Evolutionary conservation across 2,329 filamentous ascomycete genomes (phyloP), one percentile per base, ranked within the genome.

Genomic region (Epichloe aotearoae): DNA sequence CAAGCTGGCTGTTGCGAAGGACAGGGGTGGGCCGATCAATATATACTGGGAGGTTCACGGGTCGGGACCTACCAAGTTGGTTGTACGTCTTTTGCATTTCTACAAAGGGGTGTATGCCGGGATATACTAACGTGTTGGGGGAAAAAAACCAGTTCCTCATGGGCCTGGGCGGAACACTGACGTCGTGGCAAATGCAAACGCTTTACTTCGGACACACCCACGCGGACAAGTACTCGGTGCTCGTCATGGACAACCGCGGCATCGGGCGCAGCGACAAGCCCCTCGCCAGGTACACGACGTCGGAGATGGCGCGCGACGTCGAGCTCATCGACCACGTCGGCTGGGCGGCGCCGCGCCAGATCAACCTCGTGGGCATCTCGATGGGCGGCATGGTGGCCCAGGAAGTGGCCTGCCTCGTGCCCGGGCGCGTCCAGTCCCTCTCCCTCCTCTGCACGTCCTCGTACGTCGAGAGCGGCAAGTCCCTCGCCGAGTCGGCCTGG

Each of bases 371-470:
- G 36, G 89, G 88, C 51, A 81, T 91, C 56, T 88, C 83, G 53
- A 86, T 95, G 77, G 88, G 88, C 55, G 88, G 89, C 61, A 95
- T 95, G 89, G 91, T 95, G 59, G 80, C 86, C 2, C 89, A 95
- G 66, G 89, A 95, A 68, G 62, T 95, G 4, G 80, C 75, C 20
- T 71, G 67, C 57, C 64, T 72, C n/a, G 66, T 71, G 33, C 79
- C 80, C 0, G 55, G 67, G 12, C 70, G 76, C 45, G 63, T 86
- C 49, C 68, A 70, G 23, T 78, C 74, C 15, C 68, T 87, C 17
- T 74, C 69, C 36, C 73, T 87, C 3, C 66, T 82, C 54, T 80
- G 75, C 63, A 86, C 83, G 2, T 77, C 81, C 1, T 76, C 80
- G 4, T 63, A 64, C 36, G 72, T 84, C 52, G 75, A 81, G 56